Conservation (phyloP, 371 early-diverging fungal species). For the Rhizomucor pusillus region DNA sequence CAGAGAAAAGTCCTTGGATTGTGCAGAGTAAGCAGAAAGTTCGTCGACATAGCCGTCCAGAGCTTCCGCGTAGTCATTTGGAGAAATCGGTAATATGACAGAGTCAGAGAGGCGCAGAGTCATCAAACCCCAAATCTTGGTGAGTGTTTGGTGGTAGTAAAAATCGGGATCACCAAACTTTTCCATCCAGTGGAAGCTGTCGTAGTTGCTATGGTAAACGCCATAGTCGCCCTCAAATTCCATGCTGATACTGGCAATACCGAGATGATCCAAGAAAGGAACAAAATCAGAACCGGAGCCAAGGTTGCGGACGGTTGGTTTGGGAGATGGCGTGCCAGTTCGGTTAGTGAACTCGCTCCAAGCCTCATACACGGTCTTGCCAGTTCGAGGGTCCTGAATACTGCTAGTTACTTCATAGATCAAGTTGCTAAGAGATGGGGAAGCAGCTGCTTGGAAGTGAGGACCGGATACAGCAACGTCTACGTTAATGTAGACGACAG, state of each 20-base stretch:
- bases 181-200: slow-evolving; percentile 62
- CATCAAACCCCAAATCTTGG: slow-evolving; percentile 40
- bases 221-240: slow-evolving; percentile 50
- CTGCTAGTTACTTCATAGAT: slow-evolving; percentile 42
- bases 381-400: slow-evolving; percentile 33
- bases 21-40: slow-evolving; percentile 13
- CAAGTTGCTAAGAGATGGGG: slow-evolving; percentile 41
- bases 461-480: slow-evolving; percentile 46
- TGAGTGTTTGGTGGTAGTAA: slow-evolving; percentile 53
- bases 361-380: slow-evolving; percentile 16
- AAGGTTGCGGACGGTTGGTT: slow-evolving; percentile 25
- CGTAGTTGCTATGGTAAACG: slow-evolving; percentile 60
- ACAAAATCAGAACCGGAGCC: slow-evolving; percentile 58
- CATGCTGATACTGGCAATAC: slow-evolving; percentile 58
- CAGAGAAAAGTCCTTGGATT: slow-evolving; percentile 4
- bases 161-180: slow-evolving; percentile 64
- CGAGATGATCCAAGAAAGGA: slow-evolving; percentile 62
- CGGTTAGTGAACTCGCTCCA: slow-evolving; percentile 17
- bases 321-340: slow-evolving; percentile 3
- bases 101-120: slow-evolving; percentile 41
- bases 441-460: slow-evolving; percentile 42
- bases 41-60: slow-evolving; percentile 16
- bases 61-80: slow-evolving; percentile 35
- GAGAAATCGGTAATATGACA: slow-evolving; percentile 35
- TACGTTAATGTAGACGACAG: slow-evolving; percentile 53